Conservation (phyloP, 2,329 filamentous ascomycete species). For the Dactylellina cionopaga region DNA sequence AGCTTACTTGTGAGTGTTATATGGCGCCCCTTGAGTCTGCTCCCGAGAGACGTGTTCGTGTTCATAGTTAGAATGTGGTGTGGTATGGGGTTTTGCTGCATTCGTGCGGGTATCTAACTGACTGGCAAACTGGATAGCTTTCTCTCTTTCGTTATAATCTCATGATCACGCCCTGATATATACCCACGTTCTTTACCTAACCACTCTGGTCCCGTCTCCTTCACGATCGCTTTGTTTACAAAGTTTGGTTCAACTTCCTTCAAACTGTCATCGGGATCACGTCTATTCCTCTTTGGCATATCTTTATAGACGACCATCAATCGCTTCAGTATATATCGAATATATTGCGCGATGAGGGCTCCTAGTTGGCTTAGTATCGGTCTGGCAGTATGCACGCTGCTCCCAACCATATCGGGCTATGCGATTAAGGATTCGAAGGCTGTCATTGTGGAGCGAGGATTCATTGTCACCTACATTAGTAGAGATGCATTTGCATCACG, state of each 20-base stretch:
- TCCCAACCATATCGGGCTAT: slow-evolving; percentile 38
- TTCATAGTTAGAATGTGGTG: not conserved
- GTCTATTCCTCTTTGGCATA: not conserved
- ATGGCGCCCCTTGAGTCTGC: slow-evolving; percentile 9
- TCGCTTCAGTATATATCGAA: slow-evolving; percentile 4
- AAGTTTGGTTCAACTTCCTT: not conserved
- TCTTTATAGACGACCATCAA: slow-evolving; percentile 1
- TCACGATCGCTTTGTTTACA: slow-evolving; percentile 3
- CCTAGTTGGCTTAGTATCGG: slow-evolving; percentile 46
- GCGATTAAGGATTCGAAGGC: slow-evolving; percentile 38
- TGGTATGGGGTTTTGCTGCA: not conserved
- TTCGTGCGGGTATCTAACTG: not conserved
- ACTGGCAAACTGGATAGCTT: not conserved
- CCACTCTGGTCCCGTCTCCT: not conserved
- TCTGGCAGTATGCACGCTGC: slow-evolving; percentile 35
- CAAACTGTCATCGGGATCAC: slow-evolving; percentile 7
- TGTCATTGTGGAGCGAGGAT: slow-evolving; percentile 33
- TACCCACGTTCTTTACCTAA: slow-evolving; percentile 11
- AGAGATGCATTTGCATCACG: slow-evolving; percentile 19
- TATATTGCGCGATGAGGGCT: slow-evolving; percentile 37
- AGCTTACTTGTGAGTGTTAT: slow-evolving; percentile 1
- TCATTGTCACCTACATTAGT: slow-evolving; percentile 44
- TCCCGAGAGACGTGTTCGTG: too few species aligned
- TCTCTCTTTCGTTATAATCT: slow-evolving; percentile 1
- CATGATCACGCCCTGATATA: slow-evolving; percentile 41